A percentile compares a stretch with the other conserved stretches of the same genome.
phyloP scores from a whole-genome alignment of 768 basidiomycete species.

The Pleurotus citrinopileatus region DNA sequence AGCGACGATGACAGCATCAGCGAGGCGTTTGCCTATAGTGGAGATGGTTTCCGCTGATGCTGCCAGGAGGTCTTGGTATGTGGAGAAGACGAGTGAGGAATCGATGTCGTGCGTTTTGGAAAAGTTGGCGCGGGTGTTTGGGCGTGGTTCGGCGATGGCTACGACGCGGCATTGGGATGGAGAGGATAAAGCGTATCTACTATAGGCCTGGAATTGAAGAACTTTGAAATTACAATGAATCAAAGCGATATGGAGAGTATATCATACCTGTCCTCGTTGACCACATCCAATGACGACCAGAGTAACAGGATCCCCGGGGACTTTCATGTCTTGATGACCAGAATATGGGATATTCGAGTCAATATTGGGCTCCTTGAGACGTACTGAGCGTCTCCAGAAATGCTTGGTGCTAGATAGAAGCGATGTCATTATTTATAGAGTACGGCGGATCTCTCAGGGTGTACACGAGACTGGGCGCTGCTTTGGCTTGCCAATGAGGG shows the following conservation, averaged over 20 bases:
- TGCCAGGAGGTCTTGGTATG: slow-evolving; percentile 68
- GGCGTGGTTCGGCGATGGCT: slow-evolving; percentile 82
- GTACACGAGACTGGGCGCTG: not conserved
- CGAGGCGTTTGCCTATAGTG: slow-evolving; percentile 65
- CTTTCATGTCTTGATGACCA: slow-evolving; percentile 2
- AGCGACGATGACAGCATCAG: slow-evolving; percentile 78
- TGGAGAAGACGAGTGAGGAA: slow-evolving; percentile 62
- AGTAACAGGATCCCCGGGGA: slow-evolving; percentile 47
- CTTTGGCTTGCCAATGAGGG: too few species aligned
- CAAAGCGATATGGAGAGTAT: not conserved
- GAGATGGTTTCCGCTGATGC: slow-evolving; percentile 67
- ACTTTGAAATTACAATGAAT: not conserved
- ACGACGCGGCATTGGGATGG: slow-evolving; percentile 74
- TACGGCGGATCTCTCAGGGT: not conserved
- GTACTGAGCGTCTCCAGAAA: slow-evolving; percentile 12
- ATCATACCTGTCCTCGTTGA: slow-evolving; percentile 68
- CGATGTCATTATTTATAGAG: not conserved
- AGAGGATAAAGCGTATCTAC: slow-evolving; percentile 52
- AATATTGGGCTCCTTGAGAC: slow-evolving; percentile 4
- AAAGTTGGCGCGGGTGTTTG: slow-evolving; percentile 58
- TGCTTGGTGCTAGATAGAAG: slow-evolving; percentile 9
- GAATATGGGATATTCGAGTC: not conserved
- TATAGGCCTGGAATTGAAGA: slow-evolving; percentile 49
- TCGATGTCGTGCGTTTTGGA: slow-evolving; percentile 59
- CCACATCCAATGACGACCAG: slow-evolving; percentile 82